Base-by-base conservation (phyloP, 768 basidiomycete species). In the Leccinum subtestaceum region DNA sequence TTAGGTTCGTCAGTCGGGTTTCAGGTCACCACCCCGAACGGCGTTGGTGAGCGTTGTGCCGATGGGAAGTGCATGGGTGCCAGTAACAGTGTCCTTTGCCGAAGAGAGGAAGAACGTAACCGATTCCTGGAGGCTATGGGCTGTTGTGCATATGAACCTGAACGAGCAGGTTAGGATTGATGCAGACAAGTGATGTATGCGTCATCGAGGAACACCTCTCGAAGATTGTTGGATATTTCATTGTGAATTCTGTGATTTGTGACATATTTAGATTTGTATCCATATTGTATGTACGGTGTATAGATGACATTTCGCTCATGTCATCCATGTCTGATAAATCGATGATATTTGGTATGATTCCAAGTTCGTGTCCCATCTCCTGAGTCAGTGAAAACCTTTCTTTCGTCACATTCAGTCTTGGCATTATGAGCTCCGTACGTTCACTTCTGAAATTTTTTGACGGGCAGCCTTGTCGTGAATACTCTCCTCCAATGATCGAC, bases 111-210 rank as follows among this genome's bases (percentile, higher is more conserved):
- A 56, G 77, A 77, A 60, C 76, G 80, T 19, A 66, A 60, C 40
- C 68, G 62, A 53, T 84, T 84, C 76, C 63, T 85, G 34, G 71
- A 72, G 59, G 64, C 62, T 21, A 71, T 83, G 47, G 75, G 78
- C 13, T 85, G 84, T 61, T 72, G 76, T 43, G 70, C 72, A 25
- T 85, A 79, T 61, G 83, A 84, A 58, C 76, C 72, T 2, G 68
- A 63, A 36, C 46, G 52, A 17, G 43, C 19, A 19, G 19, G 19
- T 6, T 45, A 45, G 43, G 11, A 19, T 11, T 21, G 43, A 45
- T 45, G n/a, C n/a, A 19, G 5, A 19, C 19, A 45, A 45, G 19
- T 45, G 11, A 45, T 21, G 19, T 45, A 45, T 21, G n/a, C 5
- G 5, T 21, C 43, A 45, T 43, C n/a, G n/a, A 19, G 9, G n/a